phyloP scores from a whole-genome alignment of 2,329 filamentous ascomycete genomes.

The Aspergillus calidoustus region DNA sequence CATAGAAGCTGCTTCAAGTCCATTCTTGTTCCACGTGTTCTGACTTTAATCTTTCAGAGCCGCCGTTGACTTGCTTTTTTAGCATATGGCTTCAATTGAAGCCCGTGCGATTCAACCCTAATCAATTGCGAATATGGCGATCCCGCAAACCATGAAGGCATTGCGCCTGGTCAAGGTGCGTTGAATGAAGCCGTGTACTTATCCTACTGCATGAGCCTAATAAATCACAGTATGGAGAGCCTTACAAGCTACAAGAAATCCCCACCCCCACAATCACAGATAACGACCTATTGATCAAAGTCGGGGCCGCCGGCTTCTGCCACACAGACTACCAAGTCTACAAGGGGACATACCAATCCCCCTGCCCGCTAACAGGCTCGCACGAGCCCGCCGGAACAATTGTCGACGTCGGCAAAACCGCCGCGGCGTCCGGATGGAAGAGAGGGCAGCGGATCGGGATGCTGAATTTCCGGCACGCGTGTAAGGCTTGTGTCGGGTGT shows the following conservation, averaged over 20 bases:
- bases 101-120: no score
- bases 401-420: constrained; percentile 1
- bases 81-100: no score
- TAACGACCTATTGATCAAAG: constrained; percentile 19
- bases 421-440: constrained; percentile 5
- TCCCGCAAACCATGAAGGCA: background rate
- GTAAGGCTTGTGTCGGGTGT: constrained; percentile 13
- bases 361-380: constrained; percentile 11
- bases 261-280: background rate
- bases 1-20: no score
- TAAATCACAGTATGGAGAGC: background rate
- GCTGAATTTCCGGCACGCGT: constrained; percentile 20
- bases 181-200: background rate
- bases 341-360: constrained; percentile 14
- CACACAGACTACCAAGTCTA: constrained; percentile 22
- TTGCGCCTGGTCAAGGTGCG: constrained; percentile 1
- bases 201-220: no score
- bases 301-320: constrained; percentile 20
- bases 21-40: no score
- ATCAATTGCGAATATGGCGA: background rate
- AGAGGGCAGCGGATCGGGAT: constrained; percentile 16
- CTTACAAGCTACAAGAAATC: constrained; percentile 1
- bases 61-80: no score
- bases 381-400: constrained; percentile 20
- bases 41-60: no score